Conservation (phyloP, 441 rosid genomes). For the Euphorbia corollata region DNA sequence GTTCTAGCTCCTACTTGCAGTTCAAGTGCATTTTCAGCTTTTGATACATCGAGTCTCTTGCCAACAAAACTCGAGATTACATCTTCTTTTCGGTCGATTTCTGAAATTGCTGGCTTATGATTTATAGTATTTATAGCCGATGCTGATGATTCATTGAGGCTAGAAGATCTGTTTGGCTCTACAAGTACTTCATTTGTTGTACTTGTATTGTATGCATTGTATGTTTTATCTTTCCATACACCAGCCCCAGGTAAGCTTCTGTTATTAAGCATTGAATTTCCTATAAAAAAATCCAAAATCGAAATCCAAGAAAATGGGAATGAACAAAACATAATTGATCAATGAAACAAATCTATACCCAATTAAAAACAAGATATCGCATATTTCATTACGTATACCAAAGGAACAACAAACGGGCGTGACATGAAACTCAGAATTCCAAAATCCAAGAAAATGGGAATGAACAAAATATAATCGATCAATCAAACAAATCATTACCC, state of each 20-base stretch:
- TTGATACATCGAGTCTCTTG: conserved; percentile 39
- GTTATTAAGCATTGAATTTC: conserved; percentile 20
- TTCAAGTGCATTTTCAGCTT: conserved; percentile 27
- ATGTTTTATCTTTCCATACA: conserved; percentile 22
- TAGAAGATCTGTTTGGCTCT: conserved; percentile 31
- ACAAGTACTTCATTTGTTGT: conserved; percentile 29
- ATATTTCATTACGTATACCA: too few species aligned
- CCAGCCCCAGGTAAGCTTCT: conserved; percentile 17
- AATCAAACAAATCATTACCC: too few species aligned
- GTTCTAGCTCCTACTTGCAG: conserved; percentile 13
- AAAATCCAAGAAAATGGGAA: too few species aligned
- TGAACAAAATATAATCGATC: too few species aligned
- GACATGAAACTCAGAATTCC: too few species aligned
- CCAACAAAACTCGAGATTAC: conserved; percentile 43
- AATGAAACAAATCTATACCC: too few species aligned
- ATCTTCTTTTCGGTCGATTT: conserved; percentile 36
- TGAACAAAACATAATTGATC: not conserved
- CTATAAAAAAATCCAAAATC: conserved; percentile 21
- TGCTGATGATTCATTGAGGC: conserved; percentile 31
- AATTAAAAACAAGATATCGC: too few species aligned
- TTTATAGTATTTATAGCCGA: conserved; percentile 28
- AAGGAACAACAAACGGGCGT: too few species aligned
- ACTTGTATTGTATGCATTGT: conserved; percentile 14
- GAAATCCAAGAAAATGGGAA: not conserved
- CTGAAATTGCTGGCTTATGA: conserved; percentile 33